Evolutionary conservation across 768 basidiomycete species (phyloP).

Genomic region (Suillus spraguei): DNA sequence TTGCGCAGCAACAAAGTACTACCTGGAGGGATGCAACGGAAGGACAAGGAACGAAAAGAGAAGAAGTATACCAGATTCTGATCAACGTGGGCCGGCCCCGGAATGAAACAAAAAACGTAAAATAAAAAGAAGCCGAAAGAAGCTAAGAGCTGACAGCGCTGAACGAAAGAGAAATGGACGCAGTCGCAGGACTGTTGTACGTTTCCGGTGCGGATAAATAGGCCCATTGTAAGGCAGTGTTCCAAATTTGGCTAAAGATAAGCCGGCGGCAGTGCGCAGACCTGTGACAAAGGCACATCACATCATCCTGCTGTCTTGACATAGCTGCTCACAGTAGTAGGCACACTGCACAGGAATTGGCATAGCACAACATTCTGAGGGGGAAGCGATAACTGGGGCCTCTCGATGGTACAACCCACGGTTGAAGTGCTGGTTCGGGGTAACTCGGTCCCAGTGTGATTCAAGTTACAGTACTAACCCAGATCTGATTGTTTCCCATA

Average conservation of each 20-base stretch:
- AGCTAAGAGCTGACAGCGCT: neutral
- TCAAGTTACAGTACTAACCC: no score
- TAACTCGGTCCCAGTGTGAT: no score
- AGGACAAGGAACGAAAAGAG: neutral
- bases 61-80: neutral
- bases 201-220: neutral
- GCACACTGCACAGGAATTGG: neutral
- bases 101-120: neutral
- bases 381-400: neutral
- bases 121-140: neutral
- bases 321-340: neutral
- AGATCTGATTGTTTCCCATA: no score
- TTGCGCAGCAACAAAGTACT: conserved; percentile 7
- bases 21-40: neutral
- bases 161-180: neutral
- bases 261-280: neutral
- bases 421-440: no score
- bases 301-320: neutral
- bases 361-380: neutral
- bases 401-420: neutral
- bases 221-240: neutral
- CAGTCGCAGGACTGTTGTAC: neutral
- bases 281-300: neutral
- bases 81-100: neutral
- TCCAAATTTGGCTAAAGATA: neutral